Evolutionary conservation across 2,329 filamentous ascomycete species (phyloP), one percentile per base, ranked within the genome.

Genomic region (Hawksworthiomyces lignivorus): DNA sequence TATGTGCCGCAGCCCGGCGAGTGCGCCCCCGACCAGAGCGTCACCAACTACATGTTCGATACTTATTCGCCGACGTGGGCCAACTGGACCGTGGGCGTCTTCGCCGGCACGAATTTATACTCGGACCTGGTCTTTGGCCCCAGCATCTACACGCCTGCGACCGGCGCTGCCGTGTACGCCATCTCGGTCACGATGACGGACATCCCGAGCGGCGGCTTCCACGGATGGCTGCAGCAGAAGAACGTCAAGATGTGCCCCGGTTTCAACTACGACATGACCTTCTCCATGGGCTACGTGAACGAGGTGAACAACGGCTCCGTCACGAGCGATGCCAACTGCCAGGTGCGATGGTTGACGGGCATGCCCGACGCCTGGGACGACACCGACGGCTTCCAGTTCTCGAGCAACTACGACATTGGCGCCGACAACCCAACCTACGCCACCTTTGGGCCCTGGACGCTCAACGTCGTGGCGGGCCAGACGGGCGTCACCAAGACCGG

Each of bases 181-280:
- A 11, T 33, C 31, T 18, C 15, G 7, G 39, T 42, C 11, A 32
- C 33, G 3, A 42, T 42, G 39, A 36, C 20, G 10, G 19, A 42
- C 33, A 21, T 42, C 5, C 20, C 26, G 9, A 18, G 19, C 4
- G 39, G 18, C 26, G 39, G 39, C 27, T 42, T 42, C 27, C 39
- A 41, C 26, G 39, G 39, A 14, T 41, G 24, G 20, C 26, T 42
- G 27, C 26, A 42, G 39, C 39, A 42, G 27, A 36, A 36, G 19
- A 42, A 32, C 20, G 39, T 42, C 33, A 42, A 42, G 33, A 42
- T 42, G 39, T 42, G 39, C 33, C 39, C 39, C 20, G 39, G 39
- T 20, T 42, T 42, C 39, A 36, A 36, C 39, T 42, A 42, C 33
- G 39, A 36, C 27, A 24, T 42, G 14, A 42, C 33, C 19, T 42